Evolutionary conservation across 768 basidiomycete genomes (phyloP).

Genomic region (Mrakia gelida): DNA sequence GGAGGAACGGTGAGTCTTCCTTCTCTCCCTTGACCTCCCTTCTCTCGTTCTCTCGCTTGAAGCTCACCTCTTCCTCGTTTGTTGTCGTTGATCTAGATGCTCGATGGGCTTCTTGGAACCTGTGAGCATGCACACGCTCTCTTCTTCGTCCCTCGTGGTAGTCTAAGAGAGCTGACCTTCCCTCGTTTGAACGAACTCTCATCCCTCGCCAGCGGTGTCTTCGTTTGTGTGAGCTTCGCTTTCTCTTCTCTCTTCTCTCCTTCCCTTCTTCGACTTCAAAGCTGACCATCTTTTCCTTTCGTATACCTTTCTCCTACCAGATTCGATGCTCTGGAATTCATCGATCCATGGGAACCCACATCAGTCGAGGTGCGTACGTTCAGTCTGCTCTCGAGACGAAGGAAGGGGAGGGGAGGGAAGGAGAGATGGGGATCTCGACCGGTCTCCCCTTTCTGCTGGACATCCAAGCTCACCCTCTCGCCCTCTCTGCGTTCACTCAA

Average conservation of each 20-base stretch:
- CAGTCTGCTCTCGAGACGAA: background rate
- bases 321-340: conserved; percentile 95
- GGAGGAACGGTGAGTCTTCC: conserved; percentile 70
- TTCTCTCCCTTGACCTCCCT: background rate
- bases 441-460: background rate
- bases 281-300: too few relatives aligned
- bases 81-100: conserved; percentile 61
- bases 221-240: conserved; percentile 65
- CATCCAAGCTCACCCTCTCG: background rate
- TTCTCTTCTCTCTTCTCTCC: conserved; percentile 41
- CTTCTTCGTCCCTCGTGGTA: background rate
- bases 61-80: background rate
- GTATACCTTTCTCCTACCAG: background rate
- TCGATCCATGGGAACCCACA: conserved; percentile 96
- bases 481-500: background rate
- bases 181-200: background rate
- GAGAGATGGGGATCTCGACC: background rate
- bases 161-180: background rate
- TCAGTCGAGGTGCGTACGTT: conserved; percentile 58
- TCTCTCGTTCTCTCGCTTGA: background rate
- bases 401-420: background rate
- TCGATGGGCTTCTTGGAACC: conserved; percentile 96
- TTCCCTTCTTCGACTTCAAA: too few relatives aligned
- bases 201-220: conserved; percentile 63
- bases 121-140: conserved; percentile 60